Base-by-base conservation (phyloP, 2,329 filamentous ascomycete genomes). In the Clonostachys byssicola region DNA sequence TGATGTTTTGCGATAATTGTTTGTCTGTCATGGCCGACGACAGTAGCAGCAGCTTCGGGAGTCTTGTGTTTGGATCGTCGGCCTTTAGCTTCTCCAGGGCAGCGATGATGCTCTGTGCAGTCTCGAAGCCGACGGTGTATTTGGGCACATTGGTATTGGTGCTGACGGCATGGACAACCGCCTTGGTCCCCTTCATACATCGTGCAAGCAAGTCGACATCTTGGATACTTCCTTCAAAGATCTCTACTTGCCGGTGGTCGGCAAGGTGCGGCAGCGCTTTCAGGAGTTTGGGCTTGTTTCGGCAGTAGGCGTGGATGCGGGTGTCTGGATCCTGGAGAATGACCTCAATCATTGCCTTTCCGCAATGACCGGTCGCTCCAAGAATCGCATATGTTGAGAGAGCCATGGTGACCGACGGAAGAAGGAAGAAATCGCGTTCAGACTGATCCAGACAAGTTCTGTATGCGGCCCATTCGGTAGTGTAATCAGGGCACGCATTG, bases 291-390 rank as follows among this genome's bases (percentile, higher is more conserved):
- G 58, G 30, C 12, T 56, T 51, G 52, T 66, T 67, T 46, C 73
- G 73, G 47, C 70, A 73, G 57, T 71, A 77, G 16, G 67, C 72
- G 47, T 70, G 52, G 49, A 77, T 60, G 5, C 51, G 50, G 23
- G 47, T 54, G 10, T 62, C 39, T 1, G 63, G 60, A 1, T 46
- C 45, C 12, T 58, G 44, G 6, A 74, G 60, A 2, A 77, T 60
- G 36, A 59, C 59, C 20, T 64, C 40, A 34, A 77, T 61, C 20
- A 76, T 56, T 4, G 67, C 63, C 2, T 52, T 60, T 45, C 73
- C 73, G 40, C 61, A 66, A 51, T 71, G 73, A 8, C 73, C 73
- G 2, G 71, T 75, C 18, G 55, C 49, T 6, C 69, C 69, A 2
- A 72, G 54, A n/a, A 72, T 53, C 4, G 69, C 68, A 51, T 68